Percentiles rank a stretch among this genome's conserved stretches.
Conservation (phyloP, 495 filamentous ascomycete species). For the Daldinia loculata region DNA sequence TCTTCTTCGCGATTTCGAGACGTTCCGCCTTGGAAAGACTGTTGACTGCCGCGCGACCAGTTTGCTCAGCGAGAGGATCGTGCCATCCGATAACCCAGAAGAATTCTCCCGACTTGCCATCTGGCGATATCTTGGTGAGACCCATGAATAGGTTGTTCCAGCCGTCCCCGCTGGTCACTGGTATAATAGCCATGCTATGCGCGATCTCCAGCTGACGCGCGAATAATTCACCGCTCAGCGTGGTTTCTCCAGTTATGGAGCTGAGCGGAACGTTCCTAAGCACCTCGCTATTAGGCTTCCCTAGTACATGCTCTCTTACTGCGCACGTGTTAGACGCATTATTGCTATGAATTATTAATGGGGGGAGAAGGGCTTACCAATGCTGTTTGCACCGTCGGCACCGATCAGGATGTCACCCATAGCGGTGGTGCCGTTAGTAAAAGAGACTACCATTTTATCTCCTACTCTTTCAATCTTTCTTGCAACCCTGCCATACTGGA, state of each 20-base stretch:
- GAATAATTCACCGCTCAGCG: conserved; percentile 36
- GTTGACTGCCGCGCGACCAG: conserved; percentile 23
- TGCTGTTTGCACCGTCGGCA: conserved; percentile 50
- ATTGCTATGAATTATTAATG: not conserved
- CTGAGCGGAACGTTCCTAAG: conserved; percentile 38
- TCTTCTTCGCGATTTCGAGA: conserved; percentile 35
- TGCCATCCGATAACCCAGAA: conserved; percentile 43
- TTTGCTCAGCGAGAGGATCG: conserved; percentile 35
- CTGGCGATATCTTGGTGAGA: conserved; percentile 33
- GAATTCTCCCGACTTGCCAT: conserved; percentile 40
- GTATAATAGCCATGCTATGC: conserved; percentile 41
- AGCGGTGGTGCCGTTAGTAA: conserved; percentile 38
- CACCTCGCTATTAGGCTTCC: conserved; percentile 34
- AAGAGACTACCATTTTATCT: conserved; percentile 38
- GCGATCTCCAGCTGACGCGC: conserved; percentile 43
- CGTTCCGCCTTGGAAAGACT: conserved; percentile 22
- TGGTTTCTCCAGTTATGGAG: conserved; percentile 41
- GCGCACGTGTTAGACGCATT: conserved; percentile 2
- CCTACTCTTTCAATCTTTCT: conserved; percentile 38
- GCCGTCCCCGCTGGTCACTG: conserved; percentile 27
- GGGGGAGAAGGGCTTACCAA: conserved; percentile 20
- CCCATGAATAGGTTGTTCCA: conserved; percentile 40
- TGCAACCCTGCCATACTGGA: conserved; percentile 42
- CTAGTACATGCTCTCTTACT: conserved; percentile 50
- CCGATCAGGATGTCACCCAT: conserved; percentile 43